A percentile compares a stretch with the other conserved stretches of the same genome.
phyloP scores from a whole-genome alignment of 2,329 filamentous ascomycete species.

The Mariannaea sp. region DNA sequence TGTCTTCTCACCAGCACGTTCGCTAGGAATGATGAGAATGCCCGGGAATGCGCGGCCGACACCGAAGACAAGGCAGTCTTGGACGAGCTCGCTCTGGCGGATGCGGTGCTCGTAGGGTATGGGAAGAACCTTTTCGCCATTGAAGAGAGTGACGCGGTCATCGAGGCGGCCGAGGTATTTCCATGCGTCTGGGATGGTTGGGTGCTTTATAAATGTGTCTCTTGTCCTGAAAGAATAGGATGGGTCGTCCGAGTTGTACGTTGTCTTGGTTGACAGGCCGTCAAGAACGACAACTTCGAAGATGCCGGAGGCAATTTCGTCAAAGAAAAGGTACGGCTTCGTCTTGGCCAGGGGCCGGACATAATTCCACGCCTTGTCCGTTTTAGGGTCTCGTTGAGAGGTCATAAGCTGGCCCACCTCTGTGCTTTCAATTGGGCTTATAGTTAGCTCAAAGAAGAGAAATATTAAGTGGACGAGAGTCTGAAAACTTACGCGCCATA shows the following conservation, averaged over 20 bases:
- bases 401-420: constrained; percentile 39
- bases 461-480: not conserved
- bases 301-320: constrained; percentile 38
- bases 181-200: constrained; percentile 48
- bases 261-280: constrained; percentile 45
- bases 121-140: constrained; percentile 55
- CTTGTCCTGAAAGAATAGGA: constrained; percentile 51
- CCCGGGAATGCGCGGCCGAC: constrained; percentile 57
- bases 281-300: constrained; percentile 47
- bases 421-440: constrained; percentile 20
- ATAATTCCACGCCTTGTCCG: constrained; percentile 40
- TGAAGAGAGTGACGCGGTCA: constrained; percentile 51
- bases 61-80: constrained; percentile 63
- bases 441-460: not conserved
- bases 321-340: constrained; percentile 34
- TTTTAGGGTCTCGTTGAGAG: constrained; percentile 31
- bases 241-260: constrained; percentile 46
- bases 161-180: constrained; percentile 53
- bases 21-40: constrained; percentile 56
- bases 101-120: constrained; percentile 57
- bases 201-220: constrained; percentile 51
- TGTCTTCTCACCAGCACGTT: constrained; percentile 47
- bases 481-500: constrained; percentile 56
- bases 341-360: constrained; percentile 39
- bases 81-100: constrained; percentile 55